Evolutionary conservation across 768 basidiomycete genomes (phyloP).

Genomic region (Pleurotus citrinopileatus): DNA sequence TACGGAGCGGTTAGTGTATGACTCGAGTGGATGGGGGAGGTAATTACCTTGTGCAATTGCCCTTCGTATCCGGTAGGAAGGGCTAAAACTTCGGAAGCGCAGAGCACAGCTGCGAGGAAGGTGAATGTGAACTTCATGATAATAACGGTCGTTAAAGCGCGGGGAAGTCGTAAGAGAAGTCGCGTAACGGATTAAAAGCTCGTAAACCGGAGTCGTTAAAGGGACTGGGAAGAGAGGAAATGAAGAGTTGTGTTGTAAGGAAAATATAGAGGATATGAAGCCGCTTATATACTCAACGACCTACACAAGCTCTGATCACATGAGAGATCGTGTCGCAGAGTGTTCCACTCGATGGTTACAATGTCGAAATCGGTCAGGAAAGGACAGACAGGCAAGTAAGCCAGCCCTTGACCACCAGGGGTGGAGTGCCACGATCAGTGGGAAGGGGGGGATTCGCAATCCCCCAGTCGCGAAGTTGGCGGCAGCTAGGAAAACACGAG

Average conservation of each 20-base stretch:
- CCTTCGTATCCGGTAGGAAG: constrained; percentile 11
- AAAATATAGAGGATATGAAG: neutral
- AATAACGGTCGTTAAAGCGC: constrained; percentile 3
- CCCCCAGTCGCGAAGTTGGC: constrained; percentile 1
- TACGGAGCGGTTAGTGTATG: neutral
- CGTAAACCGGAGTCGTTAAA: constrained; percentile 6
- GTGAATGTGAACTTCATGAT: constrained; percentile 7
- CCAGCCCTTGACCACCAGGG: constrained; percentile 7
- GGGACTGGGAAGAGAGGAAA: constrained; percentile 8
- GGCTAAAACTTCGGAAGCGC: neutral
- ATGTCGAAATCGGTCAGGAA: neutral
- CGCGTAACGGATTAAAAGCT: constrained; percentile 8
- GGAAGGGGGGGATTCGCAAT: neutral
- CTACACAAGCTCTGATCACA: no score
- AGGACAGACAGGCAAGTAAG: neutral
- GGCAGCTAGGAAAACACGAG: neutral
- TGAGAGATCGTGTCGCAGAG: neutral
- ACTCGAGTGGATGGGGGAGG: neutral
- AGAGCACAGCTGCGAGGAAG: constrained; percentile 8
- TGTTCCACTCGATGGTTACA: neutral
- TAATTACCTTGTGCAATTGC: constrained; percentile 1
- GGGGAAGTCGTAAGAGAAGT: constrained; percentile 1
- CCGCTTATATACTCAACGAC: neutral
- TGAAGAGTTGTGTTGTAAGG: neutral
- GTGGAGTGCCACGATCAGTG: neutral